Conservation (phyloP, 345 rosid genomes). For the Nasturtium officinale region DNA sequence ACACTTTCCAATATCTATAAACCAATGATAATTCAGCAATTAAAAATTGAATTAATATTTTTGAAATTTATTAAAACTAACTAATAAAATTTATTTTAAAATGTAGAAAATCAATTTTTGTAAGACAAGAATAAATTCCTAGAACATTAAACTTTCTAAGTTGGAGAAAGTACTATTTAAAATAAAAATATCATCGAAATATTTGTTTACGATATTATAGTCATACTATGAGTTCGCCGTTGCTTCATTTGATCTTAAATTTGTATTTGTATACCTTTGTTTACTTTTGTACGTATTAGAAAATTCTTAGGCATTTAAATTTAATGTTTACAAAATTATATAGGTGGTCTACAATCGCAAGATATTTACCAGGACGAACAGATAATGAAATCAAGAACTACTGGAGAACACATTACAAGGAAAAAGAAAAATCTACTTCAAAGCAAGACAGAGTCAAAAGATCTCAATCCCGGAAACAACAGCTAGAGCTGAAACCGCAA, state of each 20-base stretch:
- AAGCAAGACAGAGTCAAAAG: constrained; percentile 41
- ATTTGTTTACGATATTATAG: no score
- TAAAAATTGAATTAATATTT: no score
- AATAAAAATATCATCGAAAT: no score
- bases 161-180: no score
- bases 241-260: not conserved
- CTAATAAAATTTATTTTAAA: no score
- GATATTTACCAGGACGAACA: constrained; percentile 89
- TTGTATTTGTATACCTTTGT: not conserved
- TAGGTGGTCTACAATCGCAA: constrained; percentile 94
- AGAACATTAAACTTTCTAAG: no score
- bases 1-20: no score
- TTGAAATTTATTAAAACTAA: no score
- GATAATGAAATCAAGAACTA: constrained; percentile 95
- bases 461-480: constrained; percentile 37
- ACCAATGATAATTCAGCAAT: no score
- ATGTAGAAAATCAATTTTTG: no score
- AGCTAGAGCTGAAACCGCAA: constrained; percentile 35
- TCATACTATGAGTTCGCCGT: not conserved
- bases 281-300: not conserved
- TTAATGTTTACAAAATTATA: not conserved
- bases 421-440: constrained; percentile 47
- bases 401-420: constrained; percentile 90
- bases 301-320: no score
- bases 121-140: no score